Base-by-base conservation (phyloP, 176 grass and related monocot species). In the Carex pumila region DNA sequence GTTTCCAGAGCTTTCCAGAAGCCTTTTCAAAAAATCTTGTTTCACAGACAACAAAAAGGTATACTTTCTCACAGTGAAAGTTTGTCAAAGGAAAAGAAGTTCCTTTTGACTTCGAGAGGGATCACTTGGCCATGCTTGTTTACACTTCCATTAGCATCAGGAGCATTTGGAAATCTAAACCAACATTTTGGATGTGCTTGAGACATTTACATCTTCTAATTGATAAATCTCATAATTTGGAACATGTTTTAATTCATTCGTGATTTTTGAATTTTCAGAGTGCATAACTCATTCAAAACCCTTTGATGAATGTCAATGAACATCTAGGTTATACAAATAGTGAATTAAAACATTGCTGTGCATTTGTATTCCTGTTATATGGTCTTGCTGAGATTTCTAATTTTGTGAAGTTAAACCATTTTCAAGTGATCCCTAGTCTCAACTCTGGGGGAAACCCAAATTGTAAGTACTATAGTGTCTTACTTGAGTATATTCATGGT, bases 1-100 rank as follows among this genome's bases (percentile, higher is more conserved):
- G 95, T 88, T 98, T 98, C 86, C 92, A 98, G 89, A 95, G 89
- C 79, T 98, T 98, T 81, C 95, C 95, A 6, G 91, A 87, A 90
- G 95, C 95, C 68, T 98, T 98, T 90, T 89, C 86, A 36, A 95
- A 93, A 67, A 93, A 60, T 53, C 92, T 98, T 77, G 89, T 94
- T 57, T 81, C 95, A 59, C 84, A 10, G 30, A 32, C 11, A 79
- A 85, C 45, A 34, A 79, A 79, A 85, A 93, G 95, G 95, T 98
- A 37, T 70, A 64, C 7, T 76, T 84, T 49, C 12, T 64, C 3
- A 52, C 50, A 53, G 11, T 12, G 31, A 64, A 52, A 77, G 14
- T 39, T 70, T 15, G 21, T 54, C 43, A 30, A 52, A 77, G 10
- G 41, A 8, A 77, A 82, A 65, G 0, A 71, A 71, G 13, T 71